Evolutionary conservation across 495 filamentous ascomycete genomes (phyloP), one percentile per base, ranked within the genome.

Genomic region (Podospora pseudoanserina): DNA sequence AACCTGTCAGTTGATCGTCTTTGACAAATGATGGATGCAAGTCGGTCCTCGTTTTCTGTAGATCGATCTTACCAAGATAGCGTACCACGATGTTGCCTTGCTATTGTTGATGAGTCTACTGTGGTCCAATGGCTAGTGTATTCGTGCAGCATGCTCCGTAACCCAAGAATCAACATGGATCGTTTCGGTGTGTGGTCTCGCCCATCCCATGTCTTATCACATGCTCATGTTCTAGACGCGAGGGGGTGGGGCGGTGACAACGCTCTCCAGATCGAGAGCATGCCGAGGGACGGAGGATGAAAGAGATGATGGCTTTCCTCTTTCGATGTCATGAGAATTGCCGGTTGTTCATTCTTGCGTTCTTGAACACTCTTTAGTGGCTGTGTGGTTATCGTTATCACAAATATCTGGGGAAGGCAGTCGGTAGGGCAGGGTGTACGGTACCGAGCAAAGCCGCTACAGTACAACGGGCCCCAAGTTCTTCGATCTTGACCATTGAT

Each of bases 131-230:
- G 5, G 39, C 15, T 13, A 49, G 9, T 13, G 39, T 49, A 49
- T 49, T 49, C 39, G 39, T 49, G 39, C 39, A 49, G 39, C 39
- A 49, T 18, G 23, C 23, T 23, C 23, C 39, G 39, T 23, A 23
- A 23, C 39, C 6, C 39, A 49, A 49, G 6, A 49, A 32, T 32
- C 39, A 18, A 61, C 20, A 6, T 61, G 23, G 7, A 6, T 18
- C 15, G 27, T 26, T 61, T 44, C n/a, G n/a, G 27, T 39, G 28
- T 39, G 28, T 53, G 54, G 39, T 54, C 60, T 55, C 44, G 60
- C 20, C 61, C 39, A 55, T 59, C 64, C 60, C 60, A 28, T 61
- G 61, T 60, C 60, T 67, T 67, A 39, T 70, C 68, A 70, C 68
- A 70, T 70, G 68, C 68, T 64, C 53, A 18, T 55, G 57, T 44